Base-by-base conservation (phyloP, 768 basidiomycete species). In the Mycena maculata region DNA sequence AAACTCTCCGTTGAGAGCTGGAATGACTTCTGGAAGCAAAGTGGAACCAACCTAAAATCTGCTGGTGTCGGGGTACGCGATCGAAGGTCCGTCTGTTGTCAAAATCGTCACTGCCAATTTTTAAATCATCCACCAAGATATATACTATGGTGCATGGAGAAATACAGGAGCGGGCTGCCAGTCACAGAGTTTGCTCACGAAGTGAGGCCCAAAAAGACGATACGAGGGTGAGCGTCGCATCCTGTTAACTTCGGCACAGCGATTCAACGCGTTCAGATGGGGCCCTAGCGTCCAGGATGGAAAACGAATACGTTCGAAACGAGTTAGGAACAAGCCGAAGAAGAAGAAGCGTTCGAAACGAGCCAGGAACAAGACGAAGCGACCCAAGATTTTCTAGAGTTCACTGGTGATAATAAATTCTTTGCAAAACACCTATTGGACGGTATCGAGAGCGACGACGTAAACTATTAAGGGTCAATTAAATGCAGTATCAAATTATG, bases 71-170 rank as follows among this genome's bases (percentile, higher is more conserved):
- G 80, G 41, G 86, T 92, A 30, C 83, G 83, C 73, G 93, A 95
- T 71, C 84, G 93, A 74, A 88, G 89, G 94, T 90, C 71, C 60
- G 87, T 79, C 31, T 25, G 45, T 59, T 36, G 45, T 31, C 22
- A 10, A 36, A 15, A 45, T 41, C 45, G 22, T 63, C 3, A 10
- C 36, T 11, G 20, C 36, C 49, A 5, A 28, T 16, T 28, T 39
- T 44, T 44, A 2, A 50, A 2, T 25, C n/a, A n/a, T n/a, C 49
- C 47, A 31, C 9, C 28, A 22, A 18, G 94, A 74, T 95, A 95
- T 72, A 87, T 94, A 62, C 79, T 94, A 10, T 94, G 93, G 94
- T 89, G 89, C 71, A 89, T 93, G 89, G 88, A 92, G 74, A 94
- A 93, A 74, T 95, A 85, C 76, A 85, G 92, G 27, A 80, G 81